phyloP scores from a whole-genome alignment of 495 filamentous ascomycete genomes.

The Penicillium cinerascens region DNA sequence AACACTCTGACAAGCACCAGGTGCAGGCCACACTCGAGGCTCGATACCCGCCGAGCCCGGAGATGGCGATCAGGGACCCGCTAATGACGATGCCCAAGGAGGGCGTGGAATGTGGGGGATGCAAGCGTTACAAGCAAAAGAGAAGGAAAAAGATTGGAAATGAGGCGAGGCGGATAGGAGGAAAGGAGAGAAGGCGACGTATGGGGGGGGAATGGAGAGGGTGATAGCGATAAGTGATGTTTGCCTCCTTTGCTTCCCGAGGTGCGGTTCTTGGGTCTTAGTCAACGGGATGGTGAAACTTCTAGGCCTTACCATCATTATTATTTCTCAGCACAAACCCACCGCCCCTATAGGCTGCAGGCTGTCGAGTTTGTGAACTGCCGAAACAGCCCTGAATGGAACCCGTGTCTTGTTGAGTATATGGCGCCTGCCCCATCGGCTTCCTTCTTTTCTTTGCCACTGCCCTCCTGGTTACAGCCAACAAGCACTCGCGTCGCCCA shows the following conservation, averaged over 20 bases:
- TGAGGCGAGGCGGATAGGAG: not conserved
- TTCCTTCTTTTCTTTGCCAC: conserved; percentile 40
- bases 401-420: conserved; percentile 7
- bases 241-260: conserved; percentile 22
- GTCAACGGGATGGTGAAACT: not conserved
- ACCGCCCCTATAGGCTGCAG: too few relatives aligned
- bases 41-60: conserved; percentile 21
- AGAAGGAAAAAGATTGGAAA: conserved; percentile 1
- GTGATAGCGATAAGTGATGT: conserved; percentile 29
- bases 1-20: conserved; percentile 17
- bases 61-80: conserved; percentile 2
- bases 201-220: conserved; percentile 8
- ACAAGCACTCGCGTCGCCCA: conserved; percentile 31
- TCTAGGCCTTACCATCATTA: too few relatives aligned
- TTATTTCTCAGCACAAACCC: too few relatives aligned
- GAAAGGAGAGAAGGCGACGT: conserved; percentile 5
- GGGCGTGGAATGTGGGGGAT: too few relatives aligned
- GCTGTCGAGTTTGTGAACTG: too few relatives aligned
- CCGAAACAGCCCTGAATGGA: conserved; percentile 16
- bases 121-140: not conserved
- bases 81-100: not conserved
- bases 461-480: conserved; percentile 38
- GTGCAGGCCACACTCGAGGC: conserved; percentile 14
- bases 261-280: not conserved
- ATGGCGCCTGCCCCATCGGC: conserved; percentile 36